Base-by-base conservation (phyloP, 306 rosid genomes). In the Lathyrus sativus region DNA sequence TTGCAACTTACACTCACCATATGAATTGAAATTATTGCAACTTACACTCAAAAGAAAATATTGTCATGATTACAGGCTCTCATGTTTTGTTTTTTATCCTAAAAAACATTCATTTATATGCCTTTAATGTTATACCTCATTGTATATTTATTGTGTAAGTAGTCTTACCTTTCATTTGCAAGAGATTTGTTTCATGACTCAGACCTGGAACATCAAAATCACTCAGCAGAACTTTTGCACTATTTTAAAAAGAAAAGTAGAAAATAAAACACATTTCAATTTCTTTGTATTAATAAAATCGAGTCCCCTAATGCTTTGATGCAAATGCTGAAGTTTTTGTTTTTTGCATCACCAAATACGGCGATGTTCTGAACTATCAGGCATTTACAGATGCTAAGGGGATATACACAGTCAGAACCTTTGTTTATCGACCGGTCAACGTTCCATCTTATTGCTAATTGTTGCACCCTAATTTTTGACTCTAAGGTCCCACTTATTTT, bases 261-360 rank as follows among this genome's bases (percentile, higher is more conserved):
- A 9, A 12, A 55, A 15, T n/a, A n/a, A n/a, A n/a, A n/a, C n/a
- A 0, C 5, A 14, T 15, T 48, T 15, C 26, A 17, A 48, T 12
- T 2, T 7, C 19, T 24, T 55, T 37, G 4, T 3, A 38, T 31
- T 57, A 17, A 24, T 44, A 60, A 50, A 50, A 66, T 55, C 14
- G n/a, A 56, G 8, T 55, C 71, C 61, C 65, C 35, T 22, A 24
- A 19, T 73, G 67, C 56, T 62, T 17, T 62, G 37, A 28, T 76
- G 79, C 77, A 93, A 97, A 96, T 68, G 97, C 96, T 69, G 97
- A 90, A 81, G 96, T 93, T 74, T 97, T 95, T 65, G 98, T 90
- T 67, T 85, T 93, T 58, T 93, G 98, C 88, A 86, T 88, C 68
- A 93, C 95, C 51, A 93, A 88, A 69, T 88, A 96, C 0, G 90